Base-by-base conservation (phyloP, 306 rosid species). In the Dryas drummondii region DNA sequence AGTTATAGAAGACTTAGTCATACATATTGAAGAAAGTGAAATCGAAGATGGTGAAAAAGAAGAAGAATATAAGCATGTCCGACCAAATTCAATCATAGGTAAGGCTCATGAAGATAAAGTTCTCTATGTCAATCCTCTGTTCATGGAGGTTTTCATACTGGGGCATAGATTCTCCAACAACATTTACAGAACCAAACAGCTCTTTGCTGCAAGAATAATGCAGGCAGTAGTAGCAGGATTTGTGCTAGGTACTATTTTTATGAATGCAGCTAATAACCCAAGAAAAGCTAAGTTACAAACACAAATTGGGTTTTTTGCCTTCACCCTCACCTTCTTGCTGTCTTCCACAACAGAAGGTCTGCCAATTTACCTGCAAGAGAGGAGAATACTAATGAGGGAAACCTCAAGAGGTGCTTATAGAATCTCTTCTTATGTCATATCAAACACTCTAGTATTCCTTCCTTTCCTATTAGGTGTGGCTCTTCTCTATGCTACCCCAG, bases 181-280 rank as follows among this genome's bases (percentile, higher is more conserved):
- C 50, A 75, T 87, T 27, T 75, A 55, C 58, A 80, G 87, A 74
- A 87, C 87, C 56, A 82, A 70, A 62, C 76, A 82, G 64, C 89
- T 91, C 17, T 93, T 91, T 27, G 53, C 76, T 16, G 50, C 89
- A 15, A 86, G 93, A 66, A 88, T 84, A 68, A 82, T 89, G 70
- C 94, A 93, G 57, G 91, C 98, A 41, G 7, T 89, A 9, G 74
- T 87, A 55, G 92, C 86, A 53, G 96, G 97, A 47, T 80, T 91
- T 57, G 41, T 93, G 55, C 78, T 87, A 7, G 97, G 93, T 22
- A 84, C 89, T 22, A 84, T 93, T 76, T 93, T 93, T 63, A 82
- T 82, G n/a, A 85, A 83, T 47, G 83, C 74, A 80, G 22, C 78
- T 10, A 57, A 76, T 66, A 71, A 77, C 65, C 71, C 83, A 26